Percentiles rank a stretch among this genome's conserved stretches.
These are phyloP conservation scores for Geosmithia putterillii DNA, from an alignment of 2,329 filamentous ascomycete species.

Conservation along the genomic window DNA sequence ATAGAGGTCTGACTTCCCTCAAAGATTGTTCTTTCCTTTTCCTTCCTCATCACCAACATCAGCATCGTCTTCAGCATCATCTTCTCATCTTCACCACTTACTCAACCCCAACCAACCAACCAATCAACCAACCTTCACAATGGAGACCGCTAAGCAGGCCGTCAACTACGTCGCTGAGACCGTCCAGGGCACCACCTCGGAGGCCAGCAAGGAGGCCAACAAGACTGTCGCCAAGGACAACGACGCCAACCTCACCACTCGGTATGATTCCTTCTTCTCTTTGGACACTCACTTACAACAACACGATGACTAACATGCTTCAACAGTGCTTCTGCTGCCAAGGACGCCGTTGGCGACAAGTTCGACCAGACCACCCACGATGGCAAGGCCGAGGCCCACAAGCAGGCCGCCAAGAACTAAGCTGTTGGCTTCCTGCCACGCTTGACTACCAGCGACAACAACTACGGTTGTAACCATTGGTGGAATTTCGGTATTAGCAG, in stretches of 20 bases:
- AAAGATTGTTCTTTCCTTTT: neutral
- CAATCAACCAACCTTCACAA: constrained; percentile 19
- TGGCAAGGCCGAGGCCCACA: constrained; percentile 28
- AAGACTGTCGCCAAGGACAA: constrained; percentile 55
- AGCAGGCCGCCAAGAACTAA: constrained; percentile 20
- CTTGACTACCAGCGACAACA: neutral
- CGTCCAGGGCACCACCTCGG: constrained; percentile 42
- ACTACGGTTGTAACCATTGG: neutral
- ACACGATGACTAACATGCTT: constrained; percentile 12
- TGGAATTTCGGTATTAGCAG: too few species aligned
- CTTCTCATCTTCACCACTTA: neutral
- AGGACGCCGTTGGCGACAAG: constrained; percentile 38
- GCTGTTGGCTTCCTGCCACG: neutral
- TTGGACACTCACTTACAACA: neutral
- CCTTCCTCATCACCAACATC: neutral
- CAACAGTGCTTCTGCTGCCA: constrained; percentile 26
- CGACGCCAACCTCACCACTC: constrained; percentile 38
- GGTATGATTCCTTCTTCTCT: constrained; percentile 23
- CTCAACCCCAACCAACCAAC: constrained; percentile 3
- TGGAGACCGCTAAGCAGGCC: constrained; percentile 46
- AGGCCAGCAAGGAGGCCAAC: constrained; percentile 57
- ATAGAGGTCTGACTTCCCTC: too few species aligned
- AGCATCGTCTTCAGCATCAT: neutral
- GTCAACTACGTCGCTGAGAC: constrained; percentile 59
- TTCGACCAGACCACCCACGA: constrained; percentile 26